These are phyloP conservation scores for Diaporthe citriasiana DNA, from an alignment of 2,329 filamentous ascomycete species.

Conservation along the genomic window DNA sequence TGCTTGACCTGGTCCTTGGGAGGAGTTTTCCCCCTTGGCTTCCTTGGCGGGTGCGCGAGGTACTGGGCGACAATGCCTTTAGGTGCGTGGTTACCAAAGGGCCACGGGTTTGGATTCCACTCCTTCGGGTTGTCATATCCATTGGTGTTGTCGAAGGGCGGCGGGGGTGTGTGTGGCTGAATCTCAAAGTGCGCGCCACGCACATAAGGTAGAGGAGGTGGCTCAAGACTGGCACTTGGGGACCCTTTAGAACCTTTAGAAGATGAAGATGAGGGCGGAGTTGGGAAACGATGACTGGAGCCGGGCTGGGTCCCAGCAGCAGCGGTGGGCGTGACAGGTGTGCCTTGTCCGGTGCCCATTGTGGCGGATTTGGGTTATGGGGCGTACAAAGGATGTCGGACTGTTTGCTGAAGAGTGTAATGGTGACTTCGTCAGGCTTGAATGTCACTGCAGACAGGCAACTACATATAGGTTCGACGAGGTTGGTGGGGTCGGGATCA, in stretches of 20 bases:
- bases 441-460: background rate
- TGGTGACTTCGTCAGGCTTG: background rate
- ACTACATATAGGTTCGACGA: background rate
- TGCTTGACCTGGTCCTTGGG: constrained; percentile 3
- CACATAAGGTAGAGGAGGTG: constrained; percentile 10
- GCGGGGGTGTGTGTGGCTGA: background rate
- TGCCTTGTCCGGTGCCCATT: background rate
- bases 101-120: constrained; percentile 22
- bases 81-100: background rate
- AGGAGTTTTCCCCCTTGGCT: constrained; percentile 2
- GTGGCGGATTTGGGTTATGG: background rate
- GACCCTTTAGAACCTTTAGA: constrained; percentile 9
- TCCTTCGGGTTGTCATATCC: background rate
- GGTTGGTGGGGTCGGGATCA: no score
- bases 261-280: background rate
- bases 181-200: background rate
- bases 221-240: background rate
- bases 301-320: background rate
- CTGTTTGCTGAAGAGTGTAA: background rate
- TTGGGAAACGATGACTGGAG: background rate
- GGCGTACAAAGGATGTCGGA: background rate
- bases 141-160: background rate
- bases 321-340: background rate
- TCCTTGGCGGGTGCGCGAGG: constrained; percentile 15
- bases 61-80: constrained; percentile 2